These are phyloP conservation scores for Amanita pseudoporphyria DNA, from an alignment of 768 basidiomycete species.

Conservation along the genomic window DNA sequence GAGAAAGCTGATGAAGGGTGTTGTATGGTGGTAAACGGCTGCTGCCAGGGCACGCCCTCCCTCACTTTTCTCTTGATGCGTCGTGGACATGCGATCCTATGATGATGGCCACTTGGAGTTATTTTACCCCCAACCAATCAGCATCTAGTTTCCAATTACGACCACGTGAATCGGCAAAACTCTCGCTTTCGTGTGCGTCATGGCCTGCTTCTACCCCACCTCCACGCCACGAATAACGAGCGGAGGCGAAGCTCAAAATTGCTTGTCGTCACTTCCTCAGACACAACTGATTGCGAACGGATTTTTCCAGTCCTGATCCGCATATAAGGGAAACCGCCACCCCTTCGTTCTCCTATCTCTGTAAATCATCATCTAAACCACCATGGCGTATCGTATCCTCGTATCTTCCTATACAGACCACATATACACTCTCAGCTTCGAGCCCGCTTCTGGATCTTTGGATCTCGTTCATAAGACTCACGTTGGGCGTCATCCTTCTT, in stretches of 20 bases:
- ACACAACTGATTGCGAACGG: background rate
- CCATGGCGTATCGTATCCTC: constrained; percentile 32
- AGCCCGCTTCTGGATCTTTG: constrained; percentile 37
- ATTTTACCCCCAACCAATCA: background rate
- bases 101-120: too few species aligned
- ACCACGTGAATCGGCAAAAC: background rate
- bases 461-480: constrained; percentile 31
- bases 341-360: background rate
- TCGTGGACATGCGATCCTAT: too few species aligned
- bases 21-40: constrained; percentile 53
- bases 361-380: background rate
- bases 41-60: too few species aligned
- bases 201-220: background rate
- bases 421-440: constrained; percentile 56
- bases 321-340: background rate
- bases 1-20: constrained; percentile 60
- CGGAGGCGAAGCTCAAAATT: too few species aligned
- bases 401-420: constrained; percentile 58
- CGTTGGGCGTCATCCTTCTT: constrained; percentile 63
- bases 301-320: background rate
- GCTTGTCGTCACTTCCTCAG: background rate
- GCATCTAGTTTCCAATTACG: too few species aligned
- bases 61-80: too few species aligned
- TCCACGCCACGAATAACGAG: too few species aligned
- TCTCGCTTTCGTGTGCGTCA: background rate